phyloP scores from a whole-genome alignment of 2,329 filamentous ascomycete genomes.

The Xylariaceae sp. region DNA sequence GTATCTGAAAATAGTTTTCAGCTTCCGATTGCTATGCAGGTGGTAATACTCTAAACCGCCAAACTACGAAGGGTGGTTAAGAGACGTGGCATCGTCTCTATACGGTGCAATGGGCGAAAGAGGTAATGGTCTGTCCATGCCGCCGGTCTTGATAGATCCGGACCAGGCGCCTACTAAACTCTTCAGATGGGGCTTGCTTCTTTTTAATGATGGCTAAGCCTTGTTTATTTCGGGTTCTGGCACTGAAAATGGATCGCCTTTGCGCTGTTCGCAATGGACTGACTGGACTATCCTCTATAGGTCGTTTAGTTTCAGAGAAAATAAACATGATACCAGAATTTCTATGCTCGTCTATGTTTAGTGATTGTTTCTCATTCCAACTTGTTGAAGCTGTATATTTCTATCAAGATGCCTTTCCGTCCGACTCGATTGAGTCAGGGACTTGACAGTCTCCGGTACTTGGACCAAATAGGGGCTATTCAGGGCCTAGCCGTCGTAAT shows the following conservation, averaged over 20 bases:
- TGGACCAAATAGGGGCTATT: background rate
- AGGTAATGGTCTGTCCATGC: constrained; percentile 17
- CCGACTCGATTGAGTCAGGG: background rate
- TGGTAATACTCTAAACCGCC: constrained; percentile 26
- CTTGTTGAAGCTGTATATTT: background rate
- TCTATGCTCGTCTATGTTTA: background rate
- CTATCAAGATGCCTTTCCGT: background rate
- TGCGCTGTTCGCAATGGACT: constrained; percentile 20
- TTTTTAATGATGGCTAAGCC: constrained; percentile 2
- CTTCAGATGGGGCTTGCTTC: constrained; percentile 9
- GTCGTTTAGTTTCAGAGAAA: constrained; percentile 24
- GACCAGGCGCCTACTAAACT: constrained; percentile 10
- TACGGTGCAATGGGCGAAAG: constrained; percentile 13
- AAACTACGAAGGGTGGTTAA: constrained; percentile 24
- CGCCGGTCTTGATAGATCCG: constrained; percentile 18
- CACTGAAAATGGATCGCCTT: constrained; percentile 21
- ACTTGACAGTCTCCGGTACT: too few species aligned
- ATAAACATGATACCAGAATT: constrained; percentile 23
- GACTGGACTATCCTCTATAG: constrained; percentile 22
- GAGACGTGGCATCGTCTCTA: constrained; percentile 16
- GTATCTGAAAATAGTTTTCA: constrained; percentile 20
- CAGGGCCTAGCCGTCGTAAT: background rate
- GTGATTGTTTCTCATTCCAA: background rate
- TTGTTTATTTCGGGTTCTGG: constrained; percentile 22
- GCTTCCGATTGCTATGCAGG: constrained; percentile 23